phyloP scores from a whole-genome alignment of 2,329 filamentous ascomycete genomes.

The Clonostachys byssicola region DNA sequence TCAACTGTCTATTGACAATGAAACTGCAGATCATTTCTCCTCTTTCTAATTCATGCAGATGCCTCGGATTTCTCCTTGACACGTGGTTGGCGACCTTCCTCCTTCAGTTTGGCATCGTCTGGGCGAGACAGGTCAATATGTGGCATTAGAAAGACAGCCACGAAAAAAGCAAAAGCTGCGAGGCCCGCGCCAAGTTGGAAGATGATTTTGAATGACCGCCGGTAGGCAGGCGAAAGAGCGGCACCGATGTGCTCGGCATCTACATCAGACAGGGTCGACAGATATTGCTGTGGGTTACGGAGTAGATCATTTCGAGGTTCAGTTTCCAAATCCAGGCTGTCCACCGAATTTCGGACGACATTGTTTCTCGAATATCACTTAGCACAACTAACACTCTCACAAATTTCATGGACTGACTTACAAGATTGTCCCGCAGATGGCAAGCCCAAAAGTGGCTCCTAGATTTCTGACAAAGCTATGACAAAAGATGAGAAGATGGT shows the following conservation, averaged over 20 bases:
- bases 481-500: not conserved
- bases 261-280: conserved; percentile 14
- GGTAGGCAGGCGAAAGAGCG: conserved; percentile 27
- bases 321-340: conserved; percentile 13
- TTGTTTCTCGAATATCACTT: conserved; percentile 22
- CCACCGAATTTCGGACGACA: conserved; percentile 21
- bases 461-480: conserved; percentile 31
- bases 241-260: conserved; percentile 21
- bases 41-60: not conserved
- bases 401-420: conserved; percentile 8
- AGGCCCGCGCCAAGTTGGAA: conserved; percentile 29
- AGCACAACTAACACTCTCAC: no score
- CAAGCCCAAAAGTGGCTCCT: conserved; percentile 30
- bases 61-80: not conserved
- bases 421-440: conserved; percentile 31
- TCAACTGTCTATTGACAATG: no score
- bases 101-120: conserved; percentile 28
- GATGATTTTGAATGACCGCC: conserved; percentile 26
- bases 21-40: no score
- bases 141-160: conserved; percentile 32
- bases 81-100: conserved; percentile 16
- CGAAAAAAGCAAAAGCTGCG: conserved; percentile 24
- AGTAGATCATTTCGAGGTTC: conserved; percentile 17
- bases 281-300: conserved; percentile 23
- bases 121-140: conserved; percentile 28